Conservation (phyloP, 257 asterid genomes). For the Mentha longifolia region DNA sequence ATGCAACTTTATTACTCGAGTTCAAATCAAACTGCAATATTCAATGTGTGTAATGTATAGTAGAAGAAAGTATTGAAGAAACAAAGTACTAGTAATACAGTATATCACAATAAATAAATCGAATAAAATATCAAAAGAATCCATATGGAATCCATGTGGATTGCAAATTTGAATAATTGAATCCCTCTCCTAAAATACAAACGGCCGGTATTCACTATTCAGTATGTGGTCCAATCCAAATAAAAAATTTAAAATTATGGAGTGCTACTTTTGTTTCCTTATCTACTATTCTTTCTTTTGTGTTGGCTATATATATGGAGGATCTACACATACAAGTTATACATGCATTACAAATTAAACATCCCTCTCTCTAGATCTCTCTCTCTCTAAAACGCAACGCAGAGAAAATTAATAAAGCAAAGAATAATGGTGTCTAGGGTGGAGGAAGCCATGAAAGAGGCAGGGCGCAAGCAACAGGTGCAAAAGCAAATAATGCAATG, state of each 20-base stretch:
- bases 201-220: conserved; percentile 5
- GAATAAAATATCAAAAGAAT: conserved; percentile 1
- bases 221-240: conserved; percentile 29
- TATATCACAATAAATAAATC: neutral
- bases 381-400: conserved; percentile 18
- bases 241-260: neutral
- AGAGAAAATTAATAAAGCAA: neutral
- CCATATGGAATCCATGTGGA: neutral
- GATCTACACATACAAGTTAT: conserved; percentile 15
- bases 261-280: neutral
- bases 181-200: conserved; percentile 25
- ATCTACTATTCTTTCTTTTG: neutral
- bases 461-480: conserved; percentile 33
- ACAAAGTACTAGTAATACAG: neutral
- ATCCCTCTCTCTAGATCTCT: conserved; percentile 22
- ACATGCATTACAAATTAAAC: conserved; percentile 15
- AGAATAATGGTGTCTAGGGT: conserved; percentile 55
- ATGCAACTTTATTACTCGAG: too few relatives aligned
- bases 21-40: too few relatives aligned
- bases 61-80: neutral
- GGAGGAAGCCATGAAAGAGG: conserved; percentile 43
- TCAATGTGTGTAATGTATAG: too few relatives aligned
- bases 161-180: conserved; percentile 36
- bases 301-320: conserved; percentile 39
- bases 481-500: conserved; percentile 49